phyloP scores from a whole-genome alignment of 1,284 basidiomycete genomes.

The Xanthoconium separans region DNA sequence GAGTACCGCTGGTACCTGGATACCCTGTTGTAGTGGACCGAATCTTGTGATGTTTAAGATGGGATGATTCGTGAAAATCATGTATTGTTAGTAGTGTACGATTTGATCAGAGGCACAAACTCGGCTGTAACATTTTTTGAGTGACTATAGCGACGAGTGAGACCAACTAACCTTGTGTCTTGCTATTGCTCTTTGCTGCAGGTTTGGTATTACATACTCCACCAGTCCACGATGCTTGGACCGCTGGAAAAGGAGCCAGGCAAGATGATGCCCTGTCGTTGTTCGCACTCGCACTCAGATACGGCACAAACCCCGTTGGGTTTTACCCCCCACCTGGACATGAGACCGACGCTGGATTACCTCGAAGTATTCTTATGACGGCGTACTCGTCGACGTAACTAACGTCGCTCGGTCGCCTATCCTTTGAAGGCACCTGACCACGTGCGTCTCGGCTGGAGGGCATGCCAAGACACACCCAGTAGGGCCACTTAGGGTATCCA shows the following conservation, averaged over 20 bases:
- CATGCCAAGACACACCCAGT: no score
- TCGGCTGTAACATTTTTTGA: background rate
- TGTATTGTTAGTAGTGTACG: background rate
- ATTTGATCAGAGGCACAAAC: background rate
- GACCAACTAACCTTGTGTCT: background rate
- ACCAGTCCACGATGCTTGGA: background rate
- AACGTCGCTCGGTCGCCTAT: no score
- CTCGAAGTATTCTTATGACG: slow-evolving; percentile 24
- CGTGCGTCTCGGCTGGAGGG: no score
- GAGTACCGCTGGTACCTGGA: slow-evolving; percentile 46
- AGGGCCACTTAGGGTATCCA: no score
- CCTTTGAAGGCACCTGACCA: no score
- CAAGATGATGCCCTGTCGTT: slow-evolving; percentile 9
- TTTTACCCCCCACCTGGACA: slow-evolving; percentile 13
- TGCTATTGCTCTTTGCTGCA: background rate
- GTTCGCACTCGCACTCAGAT: slow-evolving; percentile 25
- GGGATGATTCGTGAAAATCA: no score
- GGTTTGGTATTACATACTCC: slow-evolving; percentile 23
- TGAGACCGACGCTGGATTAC: slow-evolving; percentile 18
- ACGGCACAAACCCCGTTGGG: slow-evolving; percentile 23
- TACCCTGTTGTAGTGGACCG: slow-evolving; percentile 7
- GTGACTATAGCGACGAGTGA: no score
- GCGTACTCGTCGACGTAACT: no score
- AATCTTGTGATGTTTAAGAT: no score
- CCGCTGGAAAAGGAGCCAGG: slow-evolving; percentile 9